phyloP scores from a whole-genome alignment of 2,329 filamentous ascomycete genomes.

The Pseudocercospora vitis region DNA sequence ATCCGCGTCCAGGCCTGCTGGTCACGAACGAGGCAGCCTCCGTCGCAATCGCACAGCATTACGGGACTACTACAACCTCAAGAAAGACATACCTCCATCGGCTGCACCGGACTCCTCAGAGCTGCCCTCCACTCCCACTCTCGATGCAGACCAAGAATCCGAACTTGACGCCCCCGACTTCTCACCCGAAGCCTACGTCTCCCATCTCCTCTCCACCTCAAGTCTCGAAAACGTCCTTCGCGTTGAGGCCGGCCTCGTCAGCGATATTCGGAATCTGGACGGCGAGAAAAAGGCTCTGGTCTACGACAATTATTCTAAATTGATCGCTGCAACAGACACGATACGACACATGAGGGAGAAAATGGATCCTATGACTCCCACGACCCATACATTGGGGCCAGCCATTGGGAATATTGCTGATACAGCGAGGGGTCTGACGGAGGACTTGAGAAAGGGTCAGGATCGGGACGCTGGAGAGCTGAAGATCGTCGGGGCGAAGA shows the following conservation, averaged over 20 bases:
- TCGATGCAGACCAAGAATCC: constrained; percentile 60
- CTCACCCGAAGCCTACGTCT: constrained; percentile 68
- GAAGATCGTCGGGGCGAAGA: constrained; percentile 39
- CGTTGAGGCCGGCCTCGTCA: constrained; percentile 68
- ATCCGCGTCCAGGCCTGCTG: constrained; percentile 33
- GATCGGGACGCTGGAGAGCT: constrained; percentile 24
- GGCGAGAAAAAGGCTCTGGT: constrained; percentile 96
- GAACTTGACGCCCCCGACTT: constrained; percentile 76
- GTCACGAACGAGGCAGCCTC: constrained; percentile 43
- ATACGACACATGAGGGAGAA: constrained; percentile 84
- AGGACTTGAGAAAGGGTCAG: constrained; percentile 37
- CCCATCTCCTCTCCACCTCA: constrained; percentile 60
- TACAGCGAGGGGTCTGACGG: constrained; percentile 50
- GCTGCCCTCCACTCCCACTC: constrained; percentile 32
- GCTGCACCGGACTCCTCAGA: background rate
- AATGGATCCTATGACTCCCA: constrained; percentile 76
- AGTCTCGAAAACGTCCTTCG: constrained; percentile 67
- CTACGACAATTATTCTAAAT: constrained; percentile 96
- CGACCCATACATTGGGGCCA: constrained; percentile 69
- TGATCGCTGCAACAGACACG: constrained; percentile 94
- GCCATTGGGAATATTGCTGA: constrained; percentile 74
- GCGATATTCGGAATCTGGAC: constrained; percentile 83
- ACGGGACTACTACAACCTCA: constrained; percentile 92
- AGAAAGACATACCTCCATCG: no score
- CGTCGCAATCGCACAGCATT: constrained; percentile 79